A percentile compares a stretch with the other conserved stretches of the same genome.
Conservation (phyloP, 345 rosid genomes). For the Citrus reticulata region DNA sequence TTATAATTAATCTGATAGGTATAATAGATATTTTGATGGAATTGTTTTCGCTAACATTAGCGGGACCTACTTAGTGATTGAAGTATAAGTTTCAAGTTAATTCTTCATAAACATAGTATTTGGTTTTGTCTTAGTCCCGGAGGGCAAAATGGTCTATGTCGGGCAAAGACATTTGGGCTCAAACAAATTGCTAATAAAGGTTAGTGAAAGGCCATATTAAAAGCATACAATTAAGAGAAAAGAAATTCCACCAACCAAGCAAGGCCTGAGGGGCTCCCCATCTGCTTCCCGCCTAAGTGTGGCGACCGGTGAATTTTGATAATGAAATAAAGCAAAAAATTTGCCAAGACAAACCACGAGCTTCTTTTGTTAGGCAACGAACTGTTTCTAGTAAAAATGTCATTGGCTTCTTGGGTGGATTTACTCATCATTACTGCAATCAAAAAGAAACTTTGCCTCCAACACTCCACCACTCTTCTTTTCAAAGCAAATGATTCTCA, state of each 20-base stretch:
- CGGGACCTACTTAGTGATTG: not conserved
- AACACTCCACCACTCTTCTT: conserved; percentile 25
- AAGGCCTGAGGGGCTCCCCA: conserved; percentile 4
- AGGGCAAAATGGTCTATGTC: conserved; percentile 13
- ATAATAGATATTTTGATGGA: no score
- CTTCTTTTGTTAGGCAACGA: conserved; percentile 13
- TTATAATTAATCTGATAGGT: no score
- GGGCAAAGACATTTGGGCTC: not conserved
- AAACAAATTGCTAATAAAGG: conserved; percentile 2
- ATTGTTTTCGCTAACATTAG: not conserved
- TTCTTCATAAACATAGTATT: not conserved
- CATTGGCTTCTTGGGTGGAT: conserved; percentile 41
- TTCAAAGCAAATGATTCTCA: conserved; percentile 61
- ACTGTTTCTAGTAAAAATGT: conserved; percentile 37
- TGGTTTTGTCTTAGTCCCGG: not conserved
- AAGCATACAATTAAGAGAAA: conserved; percentile 30
- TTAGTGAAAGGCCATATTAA: conserved; percentile 12
- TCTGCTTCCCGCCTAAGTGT: conserved; percentile 25
- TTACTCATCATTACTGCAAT: conserved; percentile 63
- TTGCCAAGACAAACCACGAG: conserved; percentile 21
- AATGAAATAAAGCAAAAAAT: conserved; percentile 26
- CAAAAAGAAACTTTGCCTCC: conserved; percentile 21
- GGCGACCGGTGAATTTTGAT: conserved; percentile 19
- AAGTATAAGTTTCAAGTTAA: not conserved
- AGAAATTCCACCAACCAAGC: conserved; percentile 15